These are phyloP conservation scores for Chrysanthemum lavandulifolium DNA, from an alignment of 129 eudicot species.

Conservation along the genomic window DNA sequence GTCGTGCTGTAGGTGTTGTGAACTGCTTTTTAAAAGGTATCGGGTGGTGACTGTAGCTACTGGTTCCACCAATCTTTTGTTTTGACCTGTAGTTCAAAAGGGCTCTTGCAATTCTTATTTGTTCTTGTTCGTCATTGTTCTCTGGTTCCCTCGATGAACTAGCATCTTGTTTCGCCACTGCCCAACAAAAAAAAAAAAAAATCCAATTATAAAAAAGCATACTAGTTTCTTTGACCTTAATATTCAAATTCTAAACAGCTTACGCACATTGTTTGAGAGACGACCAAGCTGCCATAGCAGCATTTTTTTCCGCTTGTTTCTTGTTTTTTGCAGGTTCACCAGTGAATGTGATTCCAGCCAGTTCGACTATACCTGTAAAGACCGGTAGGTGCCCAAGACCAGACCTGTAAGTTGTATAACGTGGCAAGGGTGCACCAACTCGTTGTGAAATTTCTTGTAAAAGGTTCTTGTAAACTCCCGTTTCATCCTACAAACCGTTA, in stretches of 20 bases:
- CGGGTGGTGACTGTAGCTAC: slow-evolving; percentile 30
- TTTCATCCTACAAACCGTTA: slow-evolving; percentile 59
- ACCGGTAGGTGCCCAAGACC: slow-evolving; percentile 80
- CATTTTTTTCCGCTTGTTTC: slow-evolving; percentile 84
- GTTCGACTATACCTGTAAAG: slow-evolving; percentile 64
- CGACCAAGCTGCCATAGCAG: slow-evolving; percentile 85
- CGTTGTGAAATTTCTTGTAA: slow-evolving; percentile 80
- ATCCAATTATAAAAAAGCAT: background rate
- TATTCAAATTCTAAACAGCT: background rate
- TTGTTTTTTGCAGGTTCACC: slow-evolving; percentile 82
- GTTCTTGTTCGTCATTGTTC: slow-evolving; percentile 82
- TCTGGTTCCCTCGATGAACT: slow-evolving; percentile 67
- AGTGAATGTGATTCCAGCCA: slow-evolving; percentile 65
- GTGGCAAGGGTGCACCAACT: slow-evolving; percentile 80
- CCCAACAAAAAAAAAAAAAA: slow-evolving; percentile 10
- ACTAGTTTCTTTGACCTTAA: background rate
- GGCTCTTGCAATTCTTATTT: slow-evolving; percentile 77
- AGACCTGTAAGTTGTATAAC: slow-evolving; percentile 66
- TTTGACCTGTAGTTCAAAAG: slow-evolving; percentile 58
- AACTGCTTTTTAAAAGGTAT: slow-evolving; percentile 56
- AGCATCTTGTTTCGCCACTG: slow-evolving; percentile 77
- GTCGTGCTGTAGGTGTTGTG: slow-evolving; percentile 44
- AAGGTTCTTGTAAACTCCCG: slow-evolving; percentile 85
- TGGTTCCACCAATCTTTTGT: slow-evolving; percentile 34
- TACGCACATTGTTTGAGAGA: slow-evolving; percentile 65